These are phyloP conservation scores for Prunus persica DNA, from an alignment of 306 rosid genomes.

Conservation along the genomic window Prunus_persica_NCBIv2 NC_034014.1:24499501-24500000, in stretches of 20 bases:
- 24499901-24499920: conserved; percentile 3
- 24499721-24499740: neutral
- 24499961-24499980: neutral
- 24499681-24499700: conserved; percentile 14
- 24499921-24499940: neutral
- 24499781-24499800: neutral
- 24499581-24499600: neutral
- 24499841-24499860: conserved; percentile 9
- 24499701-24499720: neutral
- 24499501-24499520: neutral
- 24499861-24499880: neutral
- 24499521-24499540: neutral
- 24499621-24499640: neutral
- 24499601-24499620: neutral
- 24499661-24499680: neutral
- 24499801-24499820: neutral
- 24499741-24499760: neutral
- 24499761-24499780: neutral
- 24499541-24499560: neutral
- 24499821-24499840: neutral
- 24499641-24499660: neutral
- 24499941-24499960: neutral
- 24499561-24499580: neutral
- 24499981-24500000: neutral
- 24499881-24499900: neutral